Conservation (phyloP, 2,329 filamentous ascomycete genomes). For the Talaromyces rugulosus region DNA sequence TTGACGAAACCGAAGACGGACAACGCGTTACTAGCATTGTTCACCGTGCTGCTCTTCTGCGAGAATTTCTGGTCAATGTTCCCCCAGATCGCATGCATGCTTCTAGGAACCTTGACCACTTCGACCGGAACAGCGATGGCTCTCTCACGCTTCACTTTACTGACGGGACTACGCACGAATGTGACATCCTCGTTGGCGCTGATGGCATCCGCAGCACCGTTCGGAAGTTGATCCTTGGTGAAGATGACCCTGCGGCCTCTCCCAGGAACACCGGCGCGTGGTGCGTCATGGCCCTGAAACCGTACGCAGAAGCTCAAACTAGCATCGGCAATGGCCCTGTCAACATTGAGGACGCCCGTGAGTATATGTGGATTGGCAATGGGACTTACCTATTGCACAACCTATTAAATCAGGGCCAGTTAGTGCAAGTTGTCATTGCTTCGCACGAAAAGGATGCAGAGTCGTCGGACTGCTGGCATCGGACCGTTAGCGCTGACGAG, state of each 20-base stretch:
- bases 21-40: slow-evolving; percentile 16
- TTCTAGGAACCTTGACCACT: slow-evolving; percentile 22
- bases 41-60: slow-evolving; percentile 6
- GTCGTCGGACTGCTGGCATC: slow-evolving; percentile 4
- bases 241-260: neutral
- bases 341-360: slow-evolving; percentile 7
- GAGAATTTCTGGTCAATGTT: slow-evolving; percentile 8
- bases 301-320: slow-evolving; percentile 4
- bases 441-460: slow-evolving; percentile 3
- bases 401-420: neutral
- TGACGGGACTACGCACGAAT: neutral
- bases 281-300: slow-evolving; percentile 3
- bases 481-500: neutral
- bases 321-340: slow-evolving; percentile 1
- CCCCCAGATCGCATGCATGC: slow-evolving; percentile 27
- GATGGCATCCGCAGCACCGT: neutral
- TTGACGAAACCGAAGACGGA: slow-evolving; percentile 27
- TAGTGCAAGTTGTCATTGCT: slow-evolving; percentile 2
- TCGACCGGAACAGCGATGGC: slow-evolving; percentile 12
- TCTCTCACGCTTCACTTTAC: slow-evolving; percentile 18
- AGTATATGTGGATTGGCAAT: slow-evolving; percentile 1
- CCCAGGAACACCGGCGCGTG: slow-evolving; percentile 5
- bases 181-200: slow-evolving; percentile 1
- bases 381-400: neutral
- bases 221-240: neutral